Base-by-base conservation (phyloP, 805 yeast species). In the Saccharomycodes ludwigii region DNA sequence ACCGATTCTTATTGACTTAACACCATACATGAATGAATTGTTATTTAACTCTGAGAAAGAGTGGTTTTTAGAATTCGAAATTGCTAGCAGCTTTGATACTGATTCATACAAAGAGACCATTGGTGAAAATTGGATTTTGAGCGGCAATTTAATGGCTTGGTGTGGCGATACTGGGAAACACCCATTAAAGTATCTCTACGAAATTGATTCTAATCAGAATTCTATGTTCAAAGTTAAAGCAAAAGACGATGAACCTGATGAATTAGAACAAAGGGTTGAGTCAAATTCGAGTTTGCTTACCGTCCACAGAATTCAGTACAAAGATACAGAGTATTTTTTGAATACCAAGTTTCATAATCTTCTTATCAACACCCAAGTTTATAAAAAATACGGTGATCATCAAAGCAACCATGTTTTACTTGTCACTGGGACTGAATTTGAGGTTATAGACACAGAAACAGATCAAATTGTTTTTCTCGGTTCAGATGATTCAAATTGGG, bases 1-100 rank as follows among this genome's bases (percentile, higher is more conserved):
- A 12, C 66, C 77, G n/a, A 61, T 77, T 40, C 76, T 73, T 35
- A 49, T 84, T 28, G 94, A 84, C 40, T 44, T 84, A 29, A 69
- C 88, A 8, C 72, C 80, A 1, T 63, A 74, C 39, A 54, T 83
- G 36, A 91, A 94, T 3, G 17, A 15, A 8, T 49, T 58, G n/a
- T 50, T 83, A 19, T 79, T 86, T 85, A 50, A 27, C 4, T 26
- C 24, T 3, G 32, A 50, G 14, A 38, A 54, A n/a, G 54, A 59
- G 11, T 46, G 56, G 21, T 52, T 52, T n/a, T 30, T 67, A 4
- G 60, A 58, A 30, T 55, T 81, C 29, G 71, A 65, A 40, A 56
- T 80, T 12, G 58, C 68, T 4, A 71, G 74, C 44, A 73, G 78
- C 30, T 33, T 65, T 7, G 66, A 59, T 9, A 30, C 39, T 18